phyloP scores from a whole-genome alignment of 805 yeast genomes.

The Sugiyamaella qingdaonensis region DNA sequence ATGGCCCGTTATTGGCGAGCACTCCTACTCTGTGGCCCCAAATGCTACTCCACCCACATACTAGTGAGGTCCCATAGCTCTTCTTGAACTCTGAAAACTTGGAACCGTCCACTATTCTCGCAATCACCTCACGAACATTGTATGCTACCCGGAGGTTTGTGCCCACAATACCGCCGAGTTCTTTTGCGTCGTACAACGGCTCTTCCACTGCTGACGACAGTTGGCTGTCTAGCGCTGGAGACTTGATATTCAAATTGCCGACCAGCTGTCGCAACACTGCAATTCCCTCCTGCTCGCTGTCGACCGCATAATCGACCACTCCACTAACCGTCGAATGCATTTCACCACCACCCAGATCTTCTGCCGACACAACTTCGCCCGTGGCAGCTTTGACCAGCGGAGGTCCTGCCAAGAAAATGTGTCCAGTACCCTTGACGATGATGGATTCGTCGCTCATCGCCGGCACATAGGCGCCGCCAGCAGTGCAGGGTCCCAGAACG shows the following conservation, averaged over 20 bases:
- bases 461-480: slow-evolving; percentile 35
- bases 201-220: slow-evolving; percentile 19
- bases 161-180: slow-evolving; percentile 30
- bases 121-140: slow-evolving; percentile 32
- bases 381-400: slow-evolving; percentile 35
- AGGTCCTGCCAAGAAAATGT: slow-evolving; percentile 33
- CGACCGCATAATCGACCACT: slow-evolving; percentile 30
- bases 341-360: slow-evolving; percentile 33
- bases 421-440: slow-evolving; percentile 32
- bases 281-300: slow-evolving; percentile 31
- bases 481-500: slow-evolving; percentile 33
- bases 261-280: slow-evolving; percentile 28
- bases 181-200: slow-evolving; percentile 29
- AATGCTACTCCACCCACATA: slow-evolving; percentile 29
- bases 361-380: slow-evolving; percentile 32
- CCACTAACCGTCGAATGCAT: slow-evolving; percentile 32
- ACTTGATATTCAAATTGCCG: slow-evolving; percentile 19
- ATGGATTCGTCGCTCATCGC: slow-evolving; percentile 34
- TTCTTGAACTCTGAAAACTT: slow-evolving; percentile 30
- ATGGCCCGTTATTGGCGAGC: slow-evolving; percentile 32
- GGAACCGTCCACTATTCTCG: slow-evolving; percentile 32
- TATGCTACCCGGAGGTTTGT: slow-evolving; percentile 28
- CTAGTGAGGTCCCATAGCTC: slow-evolving; percentile 30
- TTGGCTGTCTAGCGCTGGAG: neutral
- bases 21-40: slow-evolving; percentile 32